A percentile compares a stretch with the other conserved stretches of the same genome.
Evolutionary conservation across 306 rosid species (phyloP).

Genomic region (Styphnolobium japonicum): DNA sequence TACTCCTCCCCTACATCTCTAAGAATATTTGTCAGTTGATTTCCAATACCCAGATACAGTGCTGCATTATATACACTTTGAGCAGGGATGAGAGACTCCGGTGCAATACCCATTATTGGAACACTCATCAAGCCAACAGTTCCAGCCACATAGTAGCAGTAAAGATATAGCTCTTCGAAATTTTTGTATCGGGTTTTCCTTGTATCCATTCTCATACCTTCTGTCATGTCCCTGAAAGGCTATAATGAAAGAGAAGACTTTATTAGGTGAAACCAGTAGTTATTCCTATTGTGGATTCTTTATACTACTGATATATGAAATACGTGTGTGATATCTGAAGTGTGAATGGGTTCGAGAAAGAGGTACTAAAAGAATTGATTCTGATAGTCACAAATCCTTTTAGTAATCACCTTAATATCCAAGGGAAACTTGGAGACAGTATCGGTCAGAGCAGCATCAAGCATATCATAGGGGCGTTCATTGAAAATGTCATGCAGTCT

Average conservation of each 20-base stretch:
- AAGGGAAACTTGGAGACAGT: constrained; percentile 64
- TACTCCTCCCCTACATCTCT: constrained; percentile 97
- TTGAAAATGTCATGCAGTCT: constrained; percentile 67
- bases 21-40: constrained; percentile 84
- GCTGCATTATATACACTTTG: constrained; percentile 64
- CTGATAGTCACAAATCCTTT: not conserved
- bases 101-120: constrained; percentile 83
- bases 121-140: constrained; percentile 93
- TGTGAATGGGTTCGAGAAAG: not conserved
- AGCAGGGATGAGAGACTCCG: constrained; percentile 52
- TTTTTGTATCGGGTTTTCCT: constrained; percentile 54
- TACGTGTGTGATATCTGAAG: too few relatives aligned
- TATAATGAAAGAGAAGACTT: not conserved
- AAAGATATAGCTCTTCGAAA: constrained; percentile 80
- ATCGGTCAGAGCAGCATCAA: constrained; percentile 71
- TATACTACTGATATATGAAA: not conserved
- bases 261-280: not conserved
- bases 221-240: constrained; percentile 86
- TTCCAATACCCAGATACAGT: constrained; percentile 76
- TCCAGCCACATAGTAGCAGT: constrained; percentile 91
- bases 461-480: constrained; percentile 77
- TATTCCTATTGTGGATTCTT: not conserved
- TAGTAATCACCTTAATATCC: constrained; percentile 62
- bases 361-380: not conserved
- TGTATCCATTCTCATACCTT: constrained; percentile 92